Percentiles rank a stretch among this genome's conserved stretches.
These are phyloP conservation scores for Leptodontidium sp. DNA, from an alignment of 2,329 filamentous ascomycete genomes.

Conservation along the genomic window DNA sequence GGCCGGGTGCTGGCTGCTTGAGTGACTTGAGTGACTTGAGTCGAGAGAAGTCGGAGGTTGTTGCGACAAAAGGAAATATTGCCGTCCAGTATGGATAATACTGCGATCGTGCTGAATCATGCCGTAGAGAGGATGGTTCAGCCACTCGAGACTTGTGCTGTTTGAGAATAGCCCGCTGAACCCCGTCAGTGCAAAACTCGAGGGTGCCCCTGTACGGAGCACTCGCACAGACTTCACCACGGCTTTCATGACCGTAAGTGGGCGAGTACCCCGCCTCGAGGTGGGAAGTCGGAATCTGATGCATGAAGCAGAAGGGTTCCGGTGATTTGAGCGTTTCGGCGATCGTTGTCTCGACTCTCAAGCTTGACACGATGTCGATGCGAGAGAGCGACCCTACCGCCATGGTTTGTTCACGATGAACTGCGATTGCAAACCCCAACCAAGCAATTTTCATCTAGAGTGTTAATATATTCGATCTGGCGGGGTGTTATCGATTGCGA, in stretches of 20 bases:
- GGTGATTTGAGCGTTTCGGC: conserved; percentile 28
- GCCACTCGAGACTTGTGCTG: conserved; percentile 32
- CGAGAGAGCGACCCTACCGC: not conserved
- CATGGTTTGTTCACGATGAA: not conserved
- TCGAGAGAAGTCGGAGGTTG: conserved; percentile 6
- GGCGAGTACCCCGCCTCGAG: conserved; percentile 32
- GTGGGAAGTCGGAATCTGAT: conserved; percentile 17
- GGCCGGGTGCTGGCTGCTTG: not conserved
- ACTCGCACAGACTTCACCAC: conserved; percentile 34
- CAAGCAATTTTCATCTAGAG: conserved; percentile 8
- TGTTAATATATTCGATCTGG: conserved; percentile 13
- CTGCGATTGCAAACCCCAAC: conserved; percentile 7
- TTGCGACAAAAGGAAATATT: conserved; percentile 5
- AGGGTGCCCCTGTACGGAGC: conserved; percentile 20
- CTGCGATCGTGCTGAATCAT: conserved; percentile 13
- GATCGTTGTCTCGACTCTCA: conserved; percentile 22
- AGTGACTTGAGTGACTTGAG: not conserved
- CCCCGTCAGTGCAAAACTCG: conserved; percentile 17
- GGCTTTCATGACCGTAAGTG: conserved; percentile 26
- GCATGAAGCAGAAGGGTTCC: conserved; percentile 26
- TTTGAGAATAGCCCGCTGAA: conserved; percentile 31
- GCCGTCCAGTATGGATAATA: conserved; percentile 10
- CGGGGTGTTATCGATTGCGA: conserved; percentile 14
- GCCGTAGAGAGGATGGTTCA: conserved; percentile 1
- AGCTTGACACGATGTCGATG: not conserved